Evolutionary conservation across 805 yeast genomes (phyloP).

Genomic region (Suhomyces emberorum): DNA sequence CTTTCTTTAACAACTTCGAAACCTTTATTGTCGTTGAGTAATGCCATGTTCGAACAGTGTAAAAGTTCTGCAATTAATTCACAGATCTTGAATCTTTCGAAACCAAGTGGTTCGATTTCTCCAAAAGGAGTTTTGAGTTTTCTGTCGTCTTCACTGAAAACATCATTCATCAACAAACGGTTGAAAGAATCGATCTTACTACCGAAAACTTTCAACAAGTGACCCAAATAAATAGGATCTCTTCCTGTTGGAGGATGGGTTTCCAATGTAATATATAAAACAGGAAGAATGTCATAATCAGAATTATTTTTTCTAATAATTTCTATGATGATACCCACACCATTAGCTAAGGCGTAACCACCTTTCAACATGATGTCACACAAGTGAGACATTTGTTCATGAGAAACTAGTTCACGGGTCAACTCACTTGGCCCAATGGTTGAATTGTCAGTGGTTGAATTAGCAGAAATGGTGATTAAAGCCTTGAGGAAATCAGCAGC

Average conservation of each 20-base stretch:
- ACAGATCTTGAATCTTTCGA: constrained; percentile 45
- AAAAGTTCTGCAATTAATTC: constrained; percentile 45
- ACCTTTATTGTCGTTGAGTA: constrained; percentile 44
- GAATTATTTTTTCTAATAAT: constrained; percentile 45
- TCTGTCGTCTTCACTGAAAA: constrained; percentile 13
- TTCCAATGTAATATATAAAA: constrained; percentile 42
- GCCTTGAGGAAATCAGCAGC: constrained; percentile 47
- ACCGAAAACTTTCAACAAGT: constrained; percentile 40
- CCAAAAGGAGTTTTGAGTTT: constrained; percentile 25
- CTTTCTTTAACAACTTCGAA: constrained; percentile 38
- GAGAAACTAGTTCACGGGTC: constrained; percentile 42
- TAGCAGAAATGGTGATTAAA: constrained; percentile 44
- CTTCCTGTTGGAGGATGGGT: constrained; percentile 48
- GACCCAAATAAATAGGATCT: constrained; percentile 46
- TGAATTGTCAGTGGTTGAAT: constrained; percentile 44
- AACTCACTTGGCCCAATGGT: constrained; percentile 47
- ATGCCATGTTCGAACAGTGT: constrained; percentile 47
- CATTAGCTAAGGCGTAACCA: constrained; percentile 46
- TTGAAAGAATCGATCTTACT: constrained; percentile 36
- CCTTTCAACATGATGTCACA: constrained; percentile 43
- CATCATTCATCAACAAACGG: constrained; percentile 26
- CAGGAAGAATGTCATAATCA: constrained; percentile 45
- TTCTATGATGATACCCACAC: constrained; percentile 47
- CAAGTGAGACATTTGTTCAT: constrained; percentile 31
- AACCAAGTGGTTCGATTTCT: constrained; percentile 40